phyloP scores from a whole-genome alignment of 306 rosid genomes.

The Cicer chorassanicum region DNA sequence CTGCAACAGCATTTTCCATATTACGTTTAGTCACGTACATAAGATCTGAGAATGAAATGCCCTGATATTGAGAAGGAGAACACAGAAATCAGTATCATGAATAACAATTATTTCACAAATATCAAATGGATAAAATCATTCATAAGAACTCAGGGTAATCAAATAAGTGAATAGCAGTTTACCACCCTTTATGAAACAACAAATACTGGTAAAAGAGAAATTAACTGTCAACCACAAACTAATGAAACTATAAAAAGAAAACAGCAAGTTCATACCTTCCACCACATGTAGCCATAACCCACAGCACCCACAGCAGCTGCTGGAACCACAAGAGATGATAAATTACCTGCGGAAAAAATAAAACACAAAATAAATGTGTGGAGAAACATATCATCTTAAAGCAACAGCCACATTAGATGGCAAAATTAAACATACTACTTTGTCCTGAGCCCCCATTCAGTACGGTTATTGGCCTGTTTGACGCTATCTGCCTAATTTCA shows the following conservation, averaged over 20 bases:
- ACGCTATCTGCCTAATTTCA: conserved; percentile 62
- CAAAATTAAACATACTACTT: conserved; percentile 48
- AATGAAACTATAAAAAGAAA: conserved; percentile 33
- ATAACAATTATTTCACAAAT: conserved; percentile 18
- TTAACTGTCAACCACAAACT: conserved; percentile 16
- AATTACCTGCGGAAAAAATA: conserved; percentile 59
- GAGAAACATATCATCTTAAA: conserved; percentile 28
- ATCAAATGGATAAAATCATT: conserved; percentile 28
- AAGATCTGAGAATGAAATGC: conserved; percentile 83
- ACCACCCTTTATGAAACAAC: conserved; percentile 15
- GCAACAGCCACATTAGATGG: conserved; percentile 6
- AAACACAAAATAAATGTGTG: background rate
- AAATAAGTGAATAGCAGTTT: conserved; percentile 15
- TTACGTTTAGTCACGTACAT: conserved; percentile 92
- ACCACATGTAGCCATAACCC: conserved; percentile 98
- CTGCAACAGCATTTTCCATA: conserved; percentile 87
- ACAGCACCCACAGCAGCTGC: conserved; percentile 79
- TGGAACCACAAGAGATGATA: conserved; percentile 75
- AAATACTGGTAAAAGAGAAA: conserved; percentile 6
- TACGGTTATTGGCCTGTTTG: conserved; percentile 62
- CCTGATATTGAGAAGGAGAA: conserved; percentile 56
- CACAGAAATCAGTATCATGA: conserved; percentile 19
- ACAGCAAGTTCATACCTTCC: conserved; percentile 66
- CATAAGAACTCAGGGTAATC: conserved; percentile 2
- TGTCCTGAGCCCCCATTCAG: conserved; percentile 71